Evolutionary conservation across 257 asterid genomes (phyloP), one percentile per base, ranked within the genome.

Genomic region (Nicotiana knightiana): DNA sequence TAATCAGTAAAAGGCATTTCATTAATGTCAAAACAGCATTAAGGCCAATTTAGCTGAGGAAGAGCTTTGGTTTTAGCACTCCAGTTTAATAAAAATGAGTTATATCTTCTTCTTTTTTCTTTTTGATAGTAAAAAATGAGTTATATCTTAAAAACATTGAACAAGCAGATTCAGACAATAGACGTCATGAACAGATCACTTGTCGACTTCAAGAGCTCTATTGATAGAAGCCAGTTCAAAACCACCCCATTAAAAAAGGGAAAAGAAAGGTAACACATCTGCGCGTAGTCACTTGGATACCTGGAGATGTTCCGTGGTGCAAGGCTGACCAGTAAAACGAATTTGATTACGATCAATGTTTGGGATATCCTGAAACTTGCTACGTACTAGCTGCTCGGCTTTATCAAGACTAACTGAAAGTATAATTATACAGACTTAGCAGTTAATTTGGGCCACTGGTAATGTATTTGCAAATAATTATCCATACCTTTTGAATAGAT

Each of bases 241-340:
- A 46, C 46, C 68, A 79, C 30, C 63, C 13, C 39, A 39, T 16
- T 51, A 51, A 59, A 39, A 80, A 81, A 17, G 32, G 33, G 11
- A 67, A 64, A 43, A 54, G 65, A 48, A 26, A 11, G 54, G 46
- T 48, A 67, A 13, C 16, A 30, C 63, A 26, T 48, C 35, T 67
- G 39, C 16, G 30, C 54, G 1, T 15, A 39, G 18, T 15, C 12
- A 53, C 70, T 76, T 59, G 21, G 65, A 55, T 87, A 96, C 99
- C 98, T 93, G 97, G 82, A 96, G 92, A 86, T 86, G 86, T 89
- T 90, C 97, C 53, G 93, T 83, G 57, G 88, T 92, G 89, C 97
- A 96, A 85, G 98, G 98, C 77, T 90, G 94, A 73, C 98, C 99
- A 81, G 91, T 65, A 90, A 96, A 96, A 68, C 66, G 81, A 76